Base-by-base conservation (phyloP, 768 basidiomycete genomes). In the Tricholomella constricta region DNA sequence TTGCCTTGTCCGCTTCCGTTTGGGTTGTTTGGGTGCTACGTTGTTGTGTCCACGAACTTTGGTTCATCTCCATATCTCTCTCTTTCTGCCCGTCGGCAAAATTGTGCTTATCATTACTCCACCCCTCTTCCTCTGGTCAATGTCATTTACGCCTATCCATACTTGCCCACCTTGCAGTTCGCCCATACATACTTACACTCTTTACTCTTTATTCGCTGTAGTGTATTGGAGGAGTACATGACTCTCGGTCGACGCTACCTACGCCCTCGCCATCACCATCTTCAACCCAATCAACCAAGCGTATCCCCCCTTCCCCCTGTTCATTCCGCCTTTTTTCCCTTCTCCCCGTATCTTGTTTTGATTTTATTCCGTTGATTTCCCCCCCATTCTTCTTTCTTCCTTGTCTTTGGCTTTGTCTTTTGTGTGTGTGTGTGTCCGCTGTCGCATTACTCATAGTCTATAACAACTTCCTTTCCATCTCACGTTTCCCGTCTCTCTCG, bases 341-440 rank as follows among this genome's bases (percentile, higher is more conserved):
- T 29, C 11, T 49, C 49, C 51, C 29, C 62, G 49, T 53, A 56
- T 61, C 58, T 59, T 59, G 51, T 55, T 55, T 52, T 42, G 32
- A 57, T 40, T 56, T 36, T 51, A 48, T 52, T 52, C 48, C 22
- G 49, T 26, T 20, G 31, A 17, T 38, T n/a, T n/a, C n/a, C n/a
- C n/a, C n/a, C n/a, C n/a, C n/a, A n/a, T 52, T 51, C 36, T 51
- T 40, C 19, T 14, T n/a, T 10, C 45, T 42, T 43, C 12, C 35
- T 53, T 54, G 52, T 35, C 36, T 53, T 17, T 29, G 31, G n/a
- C n/a, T n/a, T n/a, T n/a, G n/a, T n/a, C n/a, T n/a, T n/a, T n/a
- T n/a, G n/a, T n/a, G n/a, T n/a, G n/a, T n/a, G n/a, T n/a, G n/a
- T n/a, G n/a, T n/a, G n/a, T n/a, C n/a, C n/a, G n/a, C n/a, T 56